Percentiles rank a stretch among this genome's conserved stretches.
phyloP scores from a whole-genome alignment of 1,284 basidiomycete genomes.

The Nidula niveotomentosa region DNA sequence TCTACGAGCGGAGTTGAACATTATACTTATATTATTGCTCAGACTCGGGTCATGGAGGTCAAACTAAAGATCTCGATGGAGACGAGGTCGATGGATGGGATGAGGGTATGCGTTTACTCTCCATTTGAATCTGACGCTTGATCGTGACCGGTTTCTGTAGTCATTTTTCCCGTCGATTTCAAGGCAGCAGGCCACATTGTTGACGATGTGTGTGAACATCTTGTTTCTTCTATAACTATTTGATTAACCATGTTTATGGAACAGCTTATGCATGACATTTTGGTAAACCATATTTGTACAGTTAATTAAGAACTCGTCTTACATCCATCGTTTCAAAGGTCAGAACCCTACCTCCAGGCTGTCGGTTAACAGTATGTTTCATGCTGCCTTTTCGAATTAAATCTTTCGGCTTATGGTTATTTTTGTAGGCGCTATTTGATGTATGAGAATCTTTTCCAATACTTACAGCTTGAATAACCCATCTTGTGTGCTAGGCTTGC shows the following conservation, averaged over 20 bases:
- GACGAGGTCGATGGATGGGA: slow-evolving; percentile 70
- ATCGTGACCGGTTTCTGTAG: slow-evolving; percentile 21
- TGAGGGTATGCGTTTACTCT: slow-evolving; percentile 45
- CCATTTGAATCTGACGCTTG: neutral
- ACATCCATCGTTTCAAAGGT: slow-evolving; percentile 29
- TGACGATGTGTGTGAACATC: slow-evolving; percentile 64
- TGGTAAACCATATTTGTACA: slow-evolving; percentile 37
- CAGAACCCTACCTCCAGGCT: slow-evolving; percentile 55
- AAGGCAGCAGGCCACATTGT: slow-evolving; percentile 66
- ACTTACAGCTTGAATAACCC: too few relatives aligned
- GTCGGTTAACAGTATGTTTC: slow-evolving; percentile 60
- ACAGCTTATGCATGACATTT: slow-evolving; percentile 59
- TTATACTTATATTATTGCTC: neutral
- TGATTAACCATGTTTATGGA: neutral
- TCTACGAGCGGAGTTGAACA: neutral
- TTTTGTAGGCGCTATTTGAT: slow-evolving; percentile 64
- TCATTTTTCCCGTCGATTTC: slow-evolving; percentile 78
- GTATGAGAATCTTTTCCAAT: slow-evolving; percentile 36
- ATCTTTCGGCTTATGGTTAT: slow-evolving; percentile 18
- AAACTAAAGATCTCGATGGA: slow-evolving; percentile 68
- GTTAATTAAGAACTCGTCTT: neutral
- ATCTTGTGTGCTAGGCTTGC: slow-evolving; percentile 42
- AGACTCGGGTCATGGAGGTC: slow-evolving; percentile 87
- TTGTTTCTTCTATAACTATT: neutral
- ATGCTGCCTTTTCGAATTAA: slow-evolving; percentile 2